These are phyloP conservation scores for Gynochthodes officinalis DNA, from an alignment of 257 asterid genomes.

Conservation along the genomic window DNA sequence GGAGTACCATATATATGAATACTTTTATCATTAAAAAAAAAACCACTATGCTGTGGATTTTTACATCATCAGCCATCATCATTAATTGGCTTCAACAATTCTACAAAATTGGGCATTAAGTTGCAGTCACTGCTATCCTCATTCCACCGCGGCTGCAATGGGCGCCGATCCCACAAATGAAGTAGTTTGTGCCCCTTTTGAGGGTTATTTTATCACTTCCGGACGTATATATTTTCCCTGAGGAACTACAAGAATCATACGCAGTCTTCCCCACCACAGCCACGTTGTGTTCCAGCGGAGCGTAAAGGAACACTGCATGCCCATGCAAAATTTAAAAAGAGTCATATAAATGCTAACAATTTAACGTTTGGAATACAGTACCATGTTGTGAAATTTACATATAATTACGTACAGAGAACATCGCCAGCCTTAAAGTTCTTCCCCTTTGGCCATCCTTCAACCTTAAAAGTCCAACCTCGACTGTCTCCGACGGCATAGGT, in stretches of 20 bases:
- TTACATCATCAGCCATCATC: too few relatives aligned
- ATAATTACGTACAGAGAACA: conserved; percentile 1
- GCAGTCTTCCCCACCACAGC: conserved; percentile 3
- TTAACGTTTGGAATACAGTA: too few relatives aligned
- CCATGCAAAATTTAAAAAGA: too few relatives aligned
- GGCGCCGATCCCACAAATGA: conserved; percentile 7
- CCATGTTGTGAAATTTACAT: too few relatives aligned
- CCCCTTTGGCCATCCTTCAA: conserved; percentile 35
- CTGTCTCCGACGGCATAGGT: conserved; percentile 32
- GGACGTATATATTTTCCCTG: neutral
- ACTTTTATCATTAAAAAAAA: too few relatives aligned
- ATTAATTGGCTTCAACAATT: too few relatives aligned
- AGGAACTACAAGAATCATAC: neutral
- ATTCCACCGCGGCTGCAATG: neutral
- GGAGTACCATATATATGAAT: too few relatives aligned
- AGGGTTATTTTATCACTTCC: conserved; percentile 13
- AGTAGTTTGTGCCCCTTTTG: neutral
- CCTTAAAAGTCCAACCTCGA: conserved; percentile 31
- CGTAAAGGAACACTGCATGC: conserved; percentile 8
- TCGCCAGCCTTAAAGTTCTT: conserved; percentile 15
- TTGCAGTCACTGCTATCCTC: conserved; percentile 7
- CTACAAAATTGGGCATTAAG: too few relatives aligned
- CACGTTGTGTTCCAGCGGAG: neutral
- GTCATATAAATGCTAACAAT: too few relatives aligned
- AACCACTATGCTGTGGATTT: too few relatives aligned